phyloP scores from a whole-genome alignment of 805 yeast species.

The Saturnispora dispora region DNA sequence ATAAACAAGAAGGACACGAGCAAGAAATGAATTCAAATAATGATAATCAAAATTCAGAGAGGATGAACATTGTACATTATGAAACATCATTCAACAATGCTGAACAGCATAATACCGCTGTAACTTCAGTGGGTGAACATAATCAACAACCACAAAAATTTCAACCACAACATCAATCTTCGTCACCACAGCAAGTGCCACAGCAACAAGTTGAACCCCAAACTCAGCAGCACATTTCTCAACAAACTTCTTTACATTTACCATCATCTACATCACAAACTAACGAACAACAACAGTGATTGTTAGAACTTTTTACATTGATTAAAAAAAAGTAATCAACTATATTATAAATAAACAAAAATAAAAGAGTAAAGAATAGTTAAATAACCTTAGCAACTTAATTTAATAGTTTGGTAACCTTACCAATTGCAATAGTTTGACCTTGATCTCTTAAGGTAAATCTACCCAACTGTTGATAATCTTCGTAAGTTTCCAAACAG shows the following conservation, averaged over 20 bases:
- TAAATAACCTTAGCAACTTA: not conserved
- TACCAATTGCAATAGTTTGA: slow-evolving; percentile 96
- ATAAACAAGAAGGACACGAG: not conserved
- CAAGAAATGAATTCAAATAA: not conserved
- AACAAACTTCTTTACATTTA: not conserved
- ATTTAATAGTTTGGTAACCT: slow-evolving; percentile 79
- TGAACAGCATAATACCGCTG: not conserved
- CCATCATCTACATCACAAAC: not conserved
- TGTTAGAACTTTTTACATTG: not conserved
- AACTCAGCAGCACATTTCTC: not conserved
- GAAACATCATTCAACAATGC: not conserved
- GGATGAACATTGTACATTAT: not conserved
- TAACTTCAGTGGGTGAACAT: not conserved
- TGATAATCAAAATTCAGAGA: not conserved
- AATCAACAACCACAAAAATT: not conserved
- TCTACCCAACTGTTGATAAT: slow-evolving; percentile 94
- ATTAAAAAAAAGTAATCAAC: not conserved
- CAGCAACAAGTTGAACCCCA: not conserved
- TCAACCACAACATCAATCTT: not conserved
- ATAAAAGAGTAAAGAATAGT: not conserved
- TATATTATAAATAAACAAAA: not conserved
- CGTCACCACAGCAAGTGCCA: not conserved
- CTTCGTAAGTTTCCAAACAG: slow-evolving; percentile 87
- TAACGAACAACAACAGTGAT: not conserved
- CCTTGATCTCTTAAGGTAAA: slow-evolving; percentile 99